Conservation (phyloP, 768 basidiomycete genomes). For the Lactifluus rugatus region DNA sequence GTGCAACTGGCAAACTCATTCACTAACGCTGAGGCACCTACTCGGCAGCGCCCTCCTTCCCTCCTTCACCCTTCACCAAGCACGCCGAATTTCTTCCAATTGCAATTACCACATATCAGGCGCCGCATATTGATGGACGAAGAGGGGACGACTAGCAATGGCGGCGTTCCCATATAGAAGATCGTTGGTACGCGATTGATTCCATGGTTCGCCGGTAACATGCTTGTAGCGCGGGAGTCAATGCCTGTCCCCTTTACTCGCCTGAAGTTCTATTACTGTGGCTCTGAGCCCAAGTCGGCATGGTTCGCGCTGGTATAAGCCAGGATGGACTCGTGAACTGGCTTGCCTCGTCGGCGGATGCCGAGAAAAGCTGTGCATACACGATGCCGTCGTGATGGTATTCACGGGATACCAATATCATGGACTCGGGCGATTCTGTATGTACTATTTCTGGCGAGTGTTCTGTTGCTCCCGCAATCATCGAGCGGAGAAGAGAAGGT, state of each 20-base stretch:
- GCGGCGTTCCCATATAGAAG: not conserved
- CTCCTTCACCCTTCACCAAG: not conserved
- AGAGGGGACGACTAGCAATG: not conserved
- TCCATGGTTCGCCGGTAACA: not conserved
- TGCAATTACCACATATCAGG: not conserved
- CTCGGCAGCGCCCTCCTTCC: not conserved
- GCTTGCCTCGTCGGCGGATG: not conserved
- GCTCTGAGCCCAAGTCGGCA: not conserved
- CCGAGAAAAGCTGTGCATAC: not conserved
- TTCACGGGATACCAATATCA: not conserved
- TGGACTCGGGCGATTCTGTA: too few relatives aligned
- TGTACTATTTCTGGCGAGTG: not conserved
- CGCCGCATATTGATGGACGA: not conserved
- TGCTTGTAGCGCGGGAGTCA: not conserved
- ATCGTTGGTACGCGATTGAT: not conserved
- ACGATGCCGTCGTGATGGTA: too few relatives aligned
- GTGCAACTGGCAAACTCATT: not conserved
- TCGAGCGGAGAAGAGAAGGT: too few relatives aligned
- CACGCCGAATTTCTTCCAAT: not conserved
- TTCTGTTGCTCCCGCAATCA: too few relatives aligned
- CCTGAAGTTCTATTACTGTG: not conserved
- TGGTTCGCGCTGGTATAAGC: not conserved
- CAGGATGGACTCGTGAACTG: not conserved
- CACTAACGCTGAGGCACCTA: not conserved
- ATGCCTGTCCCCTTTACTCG: not conserved